Conservation (phyloP, 768 basidiomycete genomes). For the Suillus plorans region DNA sequence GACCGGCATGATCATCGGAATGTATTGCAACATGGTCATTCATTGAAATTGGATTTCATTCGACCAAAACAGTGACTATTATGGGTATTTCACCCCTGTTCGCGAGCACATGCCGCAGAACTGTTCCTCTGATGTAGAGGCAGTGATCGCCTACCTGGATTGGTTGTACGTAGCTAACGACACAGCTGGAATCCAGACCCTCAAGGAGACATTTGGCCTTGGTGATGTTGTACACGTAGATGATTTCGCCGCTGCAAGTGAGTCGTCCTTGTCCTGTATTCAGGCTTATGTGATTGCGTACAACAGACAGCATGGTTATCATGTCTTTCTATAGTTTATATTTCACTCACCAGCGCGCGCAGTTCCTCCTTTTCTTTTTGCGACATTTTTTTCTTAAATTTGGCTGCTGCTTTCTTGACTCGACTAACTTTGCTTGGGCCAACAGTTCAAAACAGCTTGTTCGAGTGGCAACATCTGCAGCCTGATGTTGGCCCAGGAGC, state of each 20-base stretch:
- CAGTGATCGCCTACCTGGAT: constrained; percentile 62
- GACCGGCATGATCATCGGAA: neutral
- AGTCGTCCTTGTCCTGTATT: constrained; percentile 14
- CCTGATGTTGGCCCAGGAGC: constrained; percentile 44
- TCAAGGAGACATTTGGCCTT: constrained; percentile 64
- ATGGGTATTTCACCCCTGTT: constrained; percentile 68
- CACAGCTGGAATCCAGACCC: constrained; percentile 43
- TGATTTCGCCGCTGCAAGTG: constrained; percentile 61
- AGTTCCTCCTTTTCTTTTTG: neutral
- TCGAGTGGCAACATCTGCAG: constrained; percentile 68
- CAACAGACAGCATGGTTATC: neutral
- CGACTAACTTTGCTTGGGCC: neutral
- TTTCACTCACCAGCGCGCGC: neutral
- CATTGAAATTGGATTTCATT: neutral
- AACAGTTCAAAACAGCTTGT: constrained; percentile 50
- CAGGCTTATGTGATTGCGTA: neutral
- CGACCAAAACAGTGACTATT: constrained; percentile 16
- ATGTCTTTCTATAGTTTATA: neutral
- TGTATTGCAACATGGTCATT: neutral
- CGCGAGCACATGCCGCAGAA: constrained; percentile 66
- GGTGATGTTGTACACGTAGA: constrained; percentile 57
- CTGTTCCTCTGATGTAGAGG: constrained; percentile 71
- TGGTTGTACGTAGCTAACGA: constrained; percentile 48
- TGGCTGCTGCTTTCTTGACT: neutral
- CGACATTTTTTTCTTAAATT: neutral